These are phyloP conservation scores for Crepidotus variabilis DNA, from an alignment of 768 basidiomycete genomes.

Conservation along the genomic window DNA sequence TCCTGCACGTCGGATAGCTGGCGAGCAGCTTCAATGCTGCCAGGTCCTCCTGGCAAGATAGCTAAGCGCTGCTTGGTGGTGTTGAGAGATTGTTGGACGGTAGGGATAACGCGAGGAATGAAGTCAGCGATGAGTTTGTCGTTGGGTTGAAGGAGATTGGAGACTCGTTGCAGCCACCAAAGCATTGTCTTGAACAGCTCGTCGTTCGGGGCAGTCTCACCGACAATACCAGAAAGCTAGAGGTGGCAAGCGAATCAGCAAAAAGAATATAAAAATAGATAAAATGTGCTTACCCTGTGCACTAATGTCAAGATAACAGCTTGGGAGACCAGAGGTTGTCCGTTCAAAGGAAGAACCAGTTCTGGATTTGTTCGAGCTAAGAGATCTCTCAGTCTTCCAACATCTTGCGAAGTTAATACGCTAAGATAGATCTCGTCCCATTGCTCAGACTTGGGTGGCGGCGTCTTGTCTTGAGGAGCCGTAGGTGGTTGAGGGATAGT, in stretches of 20 bases:
- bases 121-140: constrained; percentile 83
- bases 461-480: constrained; percentile 39
- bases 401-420: constrained; percentile 72
- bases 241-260: constrained; percentile 5
- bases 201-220: constrained; percentile 73
- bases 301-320: constrained; percentile 82
- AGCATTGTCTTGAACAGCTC: constrained; percentile 78
- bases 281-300: constrained; percentile 69
- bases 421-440: constrained; percentile 85
- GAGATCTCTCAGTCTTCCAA: constrained; percentile 69
- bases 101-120: constrained; percentile 76
- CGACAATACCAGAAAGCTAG: constrained; percentile 70
- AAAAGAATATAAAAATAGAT: constrained; percentile 1
- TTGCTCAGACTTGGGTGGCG: constrained; percentile 60
- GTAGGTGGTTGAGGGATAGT: constrained; percentile 56
- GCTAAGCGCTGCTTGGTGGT: constrained; percentile 77
- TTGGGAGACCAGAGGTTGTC: constrained; percentile 69
- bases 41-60: constrained; percentile 71
- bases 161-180: constrained; percentile 84
- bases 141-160: constrained; percentile 70
- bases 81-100: constrained; percentile 71
- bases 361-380: constrained; percentile 75
- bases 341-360: constrained; percentile 73
- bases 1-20: constrained; percentile 76
- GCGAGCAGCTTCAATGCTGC: constrained; percentile 63